These are phyloP conservation scores for Dryas alaskensis DNA, from an alignment of 306 rosid species.

Conservation along the genomic window DNA sequence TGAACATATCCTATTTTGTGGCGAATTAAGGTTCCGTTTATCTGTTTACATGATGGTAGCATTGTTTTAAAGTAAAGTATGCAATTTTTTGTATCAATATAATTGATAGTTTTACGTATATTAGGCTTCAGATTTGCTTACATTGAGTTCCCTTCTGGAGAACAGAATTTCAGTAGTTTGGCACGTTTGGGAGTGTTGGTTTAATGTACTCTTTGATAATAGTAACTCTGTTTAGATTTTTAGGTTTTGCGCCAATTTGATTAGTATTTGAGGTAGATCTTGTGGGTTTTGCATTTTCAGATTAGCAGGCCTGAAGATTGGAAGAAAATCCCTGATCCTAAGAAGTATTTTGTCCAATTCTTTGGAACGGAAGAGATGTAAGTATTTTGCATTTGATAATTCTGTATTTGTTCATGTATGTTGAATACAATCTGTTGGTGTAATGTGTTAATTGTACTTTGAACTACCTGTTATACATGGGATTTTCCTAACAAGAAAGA, in stretches of 20 bases:
- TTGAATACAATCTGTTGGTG: conserved; percentile 6
- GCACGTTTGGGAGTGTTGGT: not conserved
- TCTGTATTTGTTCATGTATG: not conserved
- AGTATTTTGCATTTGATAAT: conserved; percentile 34
- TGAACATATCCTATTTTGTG: too few relatives aligned
- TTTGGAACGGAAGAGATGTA: conserved; percentile 94
- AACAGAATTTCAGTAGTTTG: not conserved
- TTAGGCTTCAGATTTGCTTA: not conserved
- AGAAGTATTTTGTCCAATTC: conserved; percentile 87
- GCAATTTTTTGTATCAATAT: not conserved
- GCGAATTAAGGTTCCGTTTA: too few relatives aligned
- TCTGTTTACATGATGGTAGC: not conserved
- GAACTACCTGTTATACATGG: conserved; percentile 3
- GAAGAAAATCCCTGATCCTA: conserved; percentile 79
- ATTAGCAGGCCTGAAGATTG: conserved; percentile 95
- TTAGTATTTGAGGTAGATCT: conserved; percentile 21
- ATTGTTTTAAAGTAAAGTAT: not conserved
- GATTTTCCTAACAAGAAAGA: not conserved
- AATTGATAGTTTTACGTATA: not conserved
- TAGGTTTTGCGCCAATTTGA: not conserved
- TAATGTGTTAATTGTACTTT: not conserved
- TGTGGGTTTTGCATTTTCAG: conserved; percentile 50
- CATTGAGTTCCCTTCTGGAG: not conserved
- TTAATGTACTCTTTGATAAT: not conserved
- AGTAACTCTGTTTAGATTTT: not conserved